Evolutionary conservation across 2,329 filamentous ascomycete genomes (phyloP), one percentile per base, ranked within the genome.

Genomic region (Stachybotrys echinatus): DNA sequence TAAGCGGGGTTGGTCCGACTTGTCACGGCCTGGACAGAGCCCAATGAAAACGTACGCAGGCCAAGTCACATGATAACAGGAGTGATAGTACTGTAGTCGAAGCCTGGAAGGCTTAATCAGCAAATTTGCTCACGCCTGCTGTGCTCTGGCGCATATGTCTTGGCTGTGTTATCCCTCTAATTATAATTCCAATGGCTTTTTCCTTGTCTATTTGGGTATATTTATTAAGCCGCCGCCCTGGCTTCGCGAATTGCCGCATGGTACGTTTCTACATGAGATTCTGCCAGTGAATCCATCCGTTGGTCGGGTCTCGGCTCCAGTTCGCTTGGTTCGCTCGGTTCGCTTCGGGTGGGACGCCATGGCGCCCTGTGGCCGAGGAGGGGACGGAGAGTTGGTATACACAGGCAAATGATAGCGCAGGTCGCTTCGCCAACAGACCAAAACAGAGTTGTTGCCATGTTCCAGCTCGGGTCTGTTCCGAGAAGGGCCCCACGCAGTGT

Each of bases 371-470:
- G 40, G 7, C 4, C 40, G 14, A 45, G 42, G 17, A 45, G 22
- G 12, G 42, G 42, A 14, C 42, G 42, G n/a, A 45, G 21, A n/a
- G 42, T 45, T n/a, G 42, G 42, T n/a, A 45, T 17, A n/a, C 42
- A 45, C 5, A 45, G 22, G 17, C 42, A 45, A 4, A 23, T 12
- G 27, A 45, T 19, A 12, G 42, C 42, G 19, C 42, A 45, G 8
- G 42, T 27, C 7, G 22, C 42, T 45, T 45, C 42, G n/a, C 42
- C 42, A 23, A 45, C 20, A 8, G 42, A 23, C 42, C 42, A 45
- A 18, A 23, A 45, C 12, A 45, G 6, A 7, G 42, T 45, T 5
- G 21, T 23, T 23, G 42, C 42, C 42, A 45, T 45, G 8, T 27
- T 19, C 42, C 42, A 45, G 21, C 42, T 45, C 12, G 19, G 21